These are phyloP conservation scores for Hirschfeldia incana DNA, from an alignment of 345 rosid genomes.

Conservation along the genomic window DNA sequence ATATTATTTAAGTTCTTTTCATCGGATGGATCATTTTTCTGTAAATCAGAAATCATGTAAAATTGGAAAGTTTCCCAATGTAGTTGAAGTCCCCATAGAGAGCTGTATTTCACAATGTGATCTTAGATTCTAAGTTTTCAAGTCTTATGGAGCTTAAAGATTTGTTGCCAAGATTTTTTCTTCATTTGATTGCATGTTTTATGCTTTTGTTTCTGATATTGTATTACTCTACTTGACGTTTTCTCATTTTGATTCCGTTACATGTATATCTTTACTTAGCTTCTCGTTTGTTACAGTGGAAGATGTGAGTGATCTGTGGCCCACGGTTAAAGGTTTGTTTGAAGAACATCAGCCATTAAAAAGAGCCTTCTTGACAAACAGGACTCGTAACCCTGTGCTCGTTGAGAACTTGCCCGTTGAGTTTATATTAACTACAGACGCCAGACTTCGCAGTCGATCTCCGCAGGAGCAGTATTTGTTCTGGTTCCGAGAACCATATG, in stretches of 20 bases:
- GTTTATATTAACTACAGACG: slow-evolving; percentile 82
- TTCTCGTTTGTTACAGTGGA: slow-evolving; percentile 54
- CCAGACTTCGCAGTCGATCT: slow-evolving; percentile 88
- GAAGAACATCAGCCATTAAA: slow-evolving; percentile 73
- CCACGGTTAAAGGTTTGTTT: slow-evolving; percentile 64
- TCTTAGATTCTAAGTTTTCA: slow-evolving; percentile 14
- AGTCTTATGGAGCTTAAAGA: slow-evolving; percentile 3
- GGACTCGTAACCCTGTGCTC: slow-evolving; percentile 75
- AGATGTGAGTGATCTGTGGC: slow-evolving; percentile 97
- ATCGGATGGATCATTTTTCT: no score
- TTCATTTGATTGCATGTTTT: not conserved
- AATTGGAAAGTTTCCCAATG: slow-evolving; percentile 1
- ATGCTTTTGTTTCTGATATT: no score
- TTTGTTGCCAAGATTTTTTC: not conserved
- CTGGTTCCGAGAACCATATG: slow-evolving; percentile 95
- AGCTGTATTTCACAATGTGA: not conserved
- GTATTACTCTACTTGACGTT: no score
- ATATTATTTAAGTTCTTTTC: not conserved
- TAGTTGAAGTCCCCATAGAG: not conserved
- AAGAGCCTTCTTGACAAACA: slow-evolving; percentile 76
- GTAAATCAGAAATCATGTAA: no score
- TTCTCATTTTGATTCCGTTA: no score
- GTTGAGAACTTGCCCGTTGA: slow-evolving; percentile 85
- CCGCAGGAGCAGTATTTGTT: slow-evolving; percentile 81
- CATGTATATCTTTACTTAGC: not conserved